Evolutionary conservation across 2,329 filamentous ascomycete genomes (phyloP).

Genomic region (Curvularia eragrostidis): DNA sequence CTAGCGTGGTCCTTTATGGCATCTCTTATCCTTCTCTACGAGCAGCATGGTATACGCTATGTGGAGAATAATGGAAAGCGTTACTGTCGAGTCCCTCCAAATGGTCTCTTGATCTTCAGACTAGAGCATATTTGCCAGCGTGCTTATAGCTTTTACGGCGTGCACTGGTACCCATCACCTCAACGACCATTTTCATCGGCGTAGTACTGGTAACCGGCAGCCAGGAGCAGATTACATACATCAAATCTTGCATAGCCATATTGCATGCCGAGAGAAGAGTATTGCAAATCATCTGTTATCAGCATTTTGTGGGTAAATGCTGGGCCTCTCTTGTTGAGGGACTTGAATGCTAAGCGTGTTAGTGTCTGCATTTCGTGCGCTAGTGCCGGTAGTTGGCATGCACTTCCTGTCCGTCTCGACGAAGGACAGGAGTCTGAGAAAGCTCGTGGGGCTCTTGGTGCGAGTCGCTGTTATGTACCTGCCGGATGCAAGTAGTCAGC

Average conservation of each 20-base stretch:
- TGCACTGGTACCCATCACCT: background rate
- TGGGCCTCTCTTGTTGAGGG: conserved; percentile 11
- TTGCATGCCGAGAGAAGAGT: conserved; percentile 25
- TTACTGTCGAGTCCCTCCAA: background rate
- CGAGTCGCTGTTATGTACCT: conserved; percentile 31
- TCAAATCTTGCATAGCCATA: conserved; percentile 21
- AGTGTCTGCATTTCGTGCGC: conserved; percentile 46
- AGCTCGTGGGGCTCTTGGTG: conserved; percentile 69
- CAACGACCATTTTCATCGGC: background rate
- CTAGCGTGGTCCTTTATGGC: background rate
- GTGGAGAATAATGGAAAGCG: background rate
- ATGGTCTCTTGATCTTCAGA: too few relatives aligned
- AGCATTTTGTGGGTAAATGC: conserved; percentile 31
- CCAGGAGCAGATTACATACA: conserved; percentile 24
- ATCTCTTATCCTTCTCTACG: background rate
- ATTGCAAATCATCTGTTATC: conserved; percentile 33
- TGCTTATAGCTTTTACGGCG: background rate
- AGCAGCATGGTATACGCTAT: background rate
- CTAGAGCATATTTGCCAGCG: too few relatives aligned
- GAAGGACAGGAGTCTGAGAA: conserved; percentile 61
- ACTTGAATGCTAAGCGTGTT: conserved; percentile 12
- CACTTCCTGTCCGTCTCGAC: conserved; percentile 67
- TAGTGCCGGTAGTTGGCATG: conserved; percentile 48
- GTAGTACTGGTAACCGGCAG: background rate
- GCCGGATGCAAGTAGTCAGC: conserved; percentile 26